Evolutionary conservation across 805 yeast genomes (phyloP).

Genomic region (Diddensiella transvaalensis): DNA sequence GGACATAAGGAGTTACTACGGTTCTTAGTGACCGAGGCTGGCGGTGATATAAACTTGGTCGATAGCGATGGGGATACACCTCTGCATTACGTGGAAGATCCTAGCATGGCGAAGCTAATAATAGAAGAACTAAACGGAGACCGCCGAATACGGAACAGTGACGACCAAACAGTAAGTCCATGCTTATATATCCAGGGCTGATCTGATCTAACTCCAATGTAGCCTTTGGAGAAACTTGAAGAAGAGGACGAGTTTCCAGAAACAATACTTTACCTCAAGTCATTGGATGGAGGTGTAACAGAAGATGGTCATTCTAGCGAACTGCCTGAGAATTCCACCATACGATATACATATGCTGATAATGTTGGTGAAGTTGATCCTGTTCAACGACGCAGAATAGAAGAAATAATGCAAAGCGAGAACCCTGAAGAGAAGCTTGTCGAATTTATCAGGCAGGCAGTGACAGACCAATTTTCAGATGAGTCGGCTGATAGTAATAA

Average conservation of each 20-base stretch:
- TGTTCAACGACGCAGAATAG: constrained; percentile 60
- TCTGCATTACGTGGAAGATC: constrained; percentile 80
- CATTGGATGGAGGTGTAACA: constrained; percentile 27
- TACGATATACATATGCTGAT: constrained; percentile 26
- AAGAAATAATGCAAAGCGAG: constrained; percentile 70
- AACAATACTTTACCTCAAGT: constrained; percentile 57
- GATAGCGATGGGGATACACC: constrained; percentile 96
- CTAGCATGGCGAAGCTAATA: constrained; percentile 58
- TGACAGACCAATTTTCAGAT: constrained; percentile 48
- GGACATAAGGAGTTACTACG: constrained; percentile 68
- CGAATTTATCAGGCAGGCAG: constrained; percentile 61
- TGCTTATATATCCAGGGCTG: too few relatives aligned
- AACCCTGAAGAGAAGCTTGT: constrained; percentile 77
- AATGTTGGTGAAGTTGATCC: constrained; percentile 42
- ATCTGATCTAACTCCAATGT: too few relatives aligned
- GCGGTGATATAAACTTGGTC: constrained; percentile 78
- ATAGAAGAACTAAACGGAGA: constrained; percentile 70
- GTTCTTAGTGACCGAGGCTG: constrained; percentile 47
- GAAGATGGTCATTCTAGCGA: background rate
- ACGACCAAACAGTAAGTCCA: constrained; percentile 56
- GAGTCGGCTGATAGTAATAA: background rate
- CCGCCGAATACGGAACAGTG: constrained; percentile 57
- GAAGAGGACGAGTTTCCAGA: constrained; percentile 88
- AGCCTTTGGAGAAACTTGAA: constrained; percentile 61
- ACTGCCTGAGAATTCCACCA: constrained; percentile 25